These are phyloP conservation scores for Fonsecaea nubica DNA, from an alignment of 2,329 filamentous ascomycete genomes.

Conservation along the genomic window DNA sequence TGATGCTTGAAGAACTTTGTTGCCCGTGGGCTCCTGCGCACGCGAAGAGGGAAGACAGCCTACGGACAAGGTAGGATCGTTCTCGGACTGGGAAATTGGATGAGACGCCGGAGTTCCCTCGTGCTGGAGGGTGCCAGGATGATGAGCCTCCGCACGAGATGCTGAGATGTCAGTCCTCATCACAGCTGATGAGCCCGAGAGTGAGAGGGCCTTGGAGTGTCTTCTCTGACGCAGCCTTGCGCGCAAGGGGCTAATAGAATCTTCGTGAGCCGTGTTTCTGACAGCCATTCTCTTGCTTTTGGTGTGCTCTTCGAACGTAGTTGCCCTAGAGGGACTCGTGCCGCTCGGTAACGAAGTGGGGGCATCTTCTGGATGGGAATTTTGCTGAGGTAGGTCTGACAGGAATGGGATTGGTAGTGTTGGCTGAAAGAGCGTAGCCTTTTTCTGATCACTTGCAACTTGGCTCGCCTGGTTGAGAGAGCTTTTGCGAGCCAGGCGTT, in stretches of 20 bases:
- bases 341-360: background rate
- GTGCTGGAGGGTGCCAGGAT: background rate
- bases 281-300: conserved; percentile 30
- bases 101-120: background rate
- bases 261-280: conserved; percentile 21
- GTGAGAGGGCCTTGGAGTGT: background rate
- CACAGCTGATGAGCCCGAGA: background rate
- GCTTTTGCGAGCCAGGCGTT: conserved; percentile 17
- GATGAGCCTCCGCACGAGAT: background rate
- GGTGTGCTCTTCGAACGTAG: conserved; percentile 33
- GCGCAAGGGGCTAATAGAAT: background rate
- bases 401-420: background rate
- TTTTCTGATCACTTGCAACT: background rate
- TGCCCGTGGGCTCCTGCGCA: background rate
- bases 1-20: background rate
- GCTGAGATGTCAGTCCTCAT: background rate
- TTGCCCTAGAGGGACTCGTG: conserved; percentile 14
- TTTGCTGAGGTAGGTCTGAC: background rate
- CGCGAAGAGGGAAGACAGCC: background rate
- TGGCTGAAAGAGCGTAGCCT: background rate
- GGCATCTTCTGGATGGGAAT: background rate
- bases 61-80: background rate
- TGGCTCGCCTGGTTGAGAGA: background rate
- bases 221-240: conserved; percentile 14
- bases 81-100: background rate